phyloP scores from a whole-genome alignment of 2,329 filamentous ascomycete species.

The Chrysoporthe cubensis region DNA sequence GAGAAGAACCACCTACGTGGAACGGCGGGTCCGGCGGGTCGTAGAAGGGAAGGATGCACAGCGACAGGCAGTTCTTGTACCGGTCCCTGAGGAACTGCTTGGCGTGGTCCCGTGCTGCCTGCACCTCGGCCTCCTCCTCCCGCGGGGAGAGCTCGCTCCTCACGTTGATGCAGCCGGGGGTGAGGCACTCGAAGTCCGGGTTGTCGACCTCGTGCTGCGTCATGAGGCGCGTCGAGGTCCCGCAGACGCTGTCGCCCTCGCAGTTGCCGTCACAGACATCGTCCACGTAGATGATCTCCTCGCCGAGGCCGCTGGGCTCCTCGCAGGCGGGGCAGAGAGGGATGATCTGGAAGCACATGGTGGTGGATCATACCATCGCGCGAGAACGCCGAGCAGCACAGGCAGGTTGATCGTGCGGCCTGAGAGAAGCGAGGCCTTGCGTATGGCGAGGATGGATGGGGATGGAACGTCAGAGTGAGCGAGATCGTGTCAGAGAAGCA shows the following conservation, averaged over 20 bases:
- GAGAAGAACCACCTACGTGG: constrained; percentile 1
- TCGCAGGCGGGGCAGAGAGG: constrained; percentile 27
- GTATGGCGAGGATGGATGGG: not conserved
- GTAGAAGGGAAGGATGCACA: constrained; percentile 27
- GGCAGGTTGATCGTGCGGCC: not conserved
- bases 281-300: constrained; percentile 27
- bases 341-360: constrained; percentile 29
- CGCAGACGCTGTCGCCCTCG: constrained; percentile 15
- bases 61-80: constrained; percentile 22
- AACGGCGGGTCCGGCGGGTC: not conserved
- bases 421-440: not conserved
- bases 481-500: not conserved
- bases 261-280: constrained; percentile 25
- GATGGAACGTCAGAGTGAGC: not conserved
- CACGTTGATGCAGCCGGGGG: constrained; percentile 20
- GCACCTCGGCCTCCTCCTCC: constrained; percentile 24
- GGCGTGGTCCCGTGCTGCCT: constrained; percentile 22
- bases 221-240: constrained; percentile 24
- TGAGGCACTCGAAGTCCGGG: constrained; percentile 27
- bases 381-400: not conserved
- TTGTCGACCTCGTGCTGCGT: constrained; percentile 24
- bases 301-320: constrained; percentile 27
- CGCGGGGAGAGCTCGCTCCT: not conserved
- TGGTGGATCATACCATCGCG: not conserved
- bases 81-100: constrained; percentile 23